Conservation (phyloP, 805 yeast species). For the Pichia cephalocereana region DNA sequence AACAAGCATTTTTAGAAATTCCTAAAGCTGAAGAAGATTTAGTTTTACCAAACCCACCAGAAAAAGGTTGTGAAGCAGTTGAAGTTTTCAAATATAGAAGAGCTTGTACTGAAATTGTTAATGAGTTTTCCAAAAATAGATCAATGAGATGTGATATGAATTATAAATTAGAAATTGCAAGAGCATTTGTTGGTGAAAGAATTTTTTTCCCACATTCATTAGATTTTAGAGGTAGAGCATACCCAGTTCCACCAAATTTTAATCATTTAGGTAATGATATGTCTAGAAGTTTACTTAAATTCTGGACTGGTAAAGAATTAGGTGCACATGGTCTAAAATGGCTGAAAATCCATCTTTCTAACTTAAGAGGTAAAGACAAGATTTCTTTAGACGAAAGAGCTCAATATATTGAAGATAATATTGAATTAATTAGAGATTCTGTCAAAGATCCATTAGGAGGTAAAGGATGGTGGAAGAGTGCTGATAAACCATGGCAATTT, state of each 20-base stretch:
- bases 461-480: slow-evolving; percentile 57
- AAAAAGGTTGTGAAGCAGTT: slow-evolving; percentile 60
- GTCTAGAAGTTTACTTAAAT: slow-evolving; percentile 59
- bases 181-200: slow-evolving; percentile 78
- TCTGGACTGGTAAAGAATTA: slow-evolving; percentile 68
- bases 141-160: slow-evolving; percentile 91
- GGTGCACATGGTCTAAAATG: slow-evolving; percentile 60
- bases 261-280: slow-evolving; percentile 76
- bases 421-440: slow-evolving; percentile 45
- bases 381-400: slow-evolving; percentile 58
- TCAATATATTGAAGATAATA: slow-evolving; percentile 45
- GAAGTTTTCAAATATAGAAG: slow-evolving; percentile 62
- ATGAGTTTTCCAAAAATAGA: slow-evolving; percentile 56
- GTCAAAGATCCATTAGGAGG: slow-evolving; percentile 55
- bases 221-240: slow-evolving; percentile 80
- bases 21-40: slow-evolving; percentile 43
- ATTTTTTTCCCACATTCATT: slow-evolving; percentile 74
- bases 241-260: slow-evolving; percentile 72
- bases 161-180: slow-evolving; percentile 89
- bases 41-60: slow-evolving; percentile 46
- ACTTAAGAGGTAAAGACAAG: slow-evolving; percentile 68
- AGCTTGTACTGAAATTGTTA: slow-evolving; percentile 44
- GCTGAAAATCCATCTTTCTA: slow-evolving; percentile 70
- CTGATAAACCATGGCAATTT: slow-evolving; percentile 82
- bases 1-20: slow-evolving; percentile 63